A percentile compares a stretch with the other conserved stretches of the same genome.
Evolutionary conservation across 1,284 basidiomycete genomes (phyloP).

Genomic region (Leucoagaricus sp.): DNA sequence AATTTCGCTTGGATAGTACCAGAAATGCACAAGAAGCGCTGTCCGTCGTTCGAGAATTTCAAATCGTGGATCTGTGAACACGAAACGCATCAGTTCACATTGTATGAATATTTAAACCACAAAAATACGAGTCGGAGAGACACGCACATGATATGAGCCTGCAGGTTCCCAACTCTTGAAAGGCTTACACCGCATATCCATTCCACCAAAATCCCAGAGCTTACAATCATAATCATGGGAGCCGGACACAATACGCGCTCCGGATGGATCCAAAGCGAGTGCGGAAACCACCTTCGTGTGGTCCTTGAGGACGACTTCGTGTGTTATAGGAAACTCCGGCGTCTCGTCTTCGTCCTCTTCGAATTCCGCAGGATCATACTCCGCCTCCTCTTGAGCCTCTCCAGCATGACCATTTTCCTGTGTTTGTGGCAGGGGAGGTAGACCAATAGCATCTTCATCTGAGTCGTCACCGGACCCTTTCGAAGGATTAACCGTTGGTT

Average conservation of each 20-base stretch:
- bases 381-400: constrained; percentile 51
- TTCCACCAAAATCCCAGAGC: constrained; percentile 99
- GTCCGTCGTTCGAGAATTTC: constrained; percentile 86
- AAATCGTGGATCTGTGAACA: constrained; percentile 78
- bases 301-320: constrained; percentile 90
- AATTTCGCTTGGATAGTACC: constrained; percentile 88
- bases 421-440: constrained; percentile 29
- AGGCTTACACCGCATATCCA: constrained; percentile 87
- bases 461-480: constrained; percentile 17
- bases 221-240: constrained; percentile 98
- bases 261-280: constrained; percentile 88
- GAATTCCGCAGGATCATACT: constrained; percentile 61
- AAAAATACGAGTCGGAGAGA: constrained; percentile 16
- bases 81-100: too few relatives aligned
- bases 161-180: constrained; percentile 96
- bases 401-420: constrained; percentile 37
- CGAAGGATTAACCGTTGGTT: background rate
- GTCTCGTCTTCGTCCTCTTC: constrained; percentile 51
- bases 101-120: constrained; percentile 7
- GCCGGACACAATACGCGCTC: constrained; percentile 89
- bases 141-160: constrained; percentile 87
- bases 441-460: constrained; percentile 28
- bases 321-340: constrained; percentile 77
- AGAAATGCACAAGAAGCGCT: constrained; percentile 83
- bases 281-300: constrained; percentile 96